Percentiles rank a stretch among this genome's conserved stretches.
phyloP scores from a whole-genome alignment of 331 rosid species.

The Rhamnella rubrinervis region DNA sequence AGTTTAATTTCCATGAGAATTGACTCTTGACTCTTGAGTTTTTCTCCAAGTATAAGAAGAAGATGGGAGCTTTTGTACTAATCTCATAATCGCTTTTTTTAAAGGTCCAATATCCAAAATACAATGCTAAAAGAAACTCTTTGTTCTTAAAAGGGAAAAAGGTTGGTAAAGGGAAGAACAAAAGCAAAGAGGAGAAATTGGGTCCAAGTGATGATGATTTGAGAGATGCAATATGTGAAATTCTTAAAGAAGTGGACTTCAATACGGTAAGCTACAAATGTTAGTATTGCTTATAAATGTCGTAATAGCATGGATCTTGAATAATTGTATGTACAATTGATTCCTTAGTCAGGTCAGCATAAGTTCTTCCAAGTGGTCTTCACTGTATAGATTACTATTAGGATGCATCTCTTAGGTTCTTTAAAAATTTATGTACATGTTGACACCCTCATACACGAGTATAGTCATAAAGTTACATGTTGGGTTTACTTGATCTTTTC shows the following conservation, averaged over 20 bases:
- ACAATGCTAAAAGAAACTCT: background rate
- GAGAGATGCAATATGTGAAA: conserved; percentile 79
- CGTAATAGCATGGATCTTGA: background rate
- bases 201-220: conserved; percentile 69
- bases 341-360: background rate
- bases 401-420: too few species aligned
- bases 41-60: background rate
- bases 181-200: conserved; percentile 53
- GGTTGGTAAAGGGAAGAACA: conserved; percentile 59
- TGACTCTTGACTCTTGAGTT: too few species aligned
- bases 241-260: conserved; percentile 96
- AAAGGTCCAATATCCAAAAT: background rate
- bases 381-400: background rate
- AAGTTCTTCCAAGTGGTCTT: background rate
- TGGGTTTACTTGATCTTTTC: too few species aligned
- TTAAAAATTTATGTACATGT: too few species aligned
- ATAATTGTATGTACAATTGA: background rate
- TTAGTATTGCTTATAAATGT: background rate
- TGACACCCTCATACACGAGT: too few species aligned
- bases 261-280: conserved; percentile 66
- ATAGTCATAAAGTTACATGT: too few species aligned
- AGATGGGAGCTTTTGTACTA: background rate
- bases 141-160: conserved; percentile 50
- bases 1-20: too few species aligned
- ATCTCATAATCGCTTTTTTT: background rate